Base-by-base conservation (phyloP, 2,329 filamentous ascomycete species). In the Aspergillus fumigatus region DNA sequence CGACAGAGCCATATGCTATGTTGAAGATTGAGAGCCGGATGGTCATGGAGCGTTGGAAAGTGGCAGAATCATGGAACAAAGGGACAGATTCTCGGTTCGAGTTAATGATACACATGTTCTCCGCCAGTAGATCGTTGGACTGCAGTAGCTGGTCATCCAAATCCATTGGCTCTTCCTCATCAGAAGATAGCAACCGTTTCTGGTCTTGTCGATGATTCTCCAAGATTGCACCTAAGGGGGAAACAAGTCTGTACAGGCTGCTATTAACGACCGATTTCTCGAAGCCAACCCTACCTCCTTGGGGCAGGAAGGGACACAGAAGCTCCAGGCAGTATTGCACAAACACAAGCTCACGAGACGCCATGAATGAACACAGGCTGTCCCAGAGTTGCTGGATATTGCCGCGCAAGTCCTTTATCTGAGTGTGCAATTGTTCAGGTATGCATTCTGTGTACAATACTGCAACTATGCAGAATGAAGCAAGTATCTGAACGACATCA, bases 401-500 rank as follows among this genome's bases (percentile, higher is more conserved):
- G 14, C 64, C 59, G 38, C 63, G 66, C 29, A 75, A 50, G 41
- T 58, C 62, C 53, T 70, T 63, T 32, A 62, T 60, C 64, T 53
- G 72, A 66, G 57, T 70, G 45, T 55, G 73, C 59, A 43, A 55
- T 59, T 62, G 70, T 52, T 55, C 75, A 41, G 64, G 72, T 48
- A 69, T 65, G 57, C 48, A 78, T 60, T 58, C 76, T 59, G 64
- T 58, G 67, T 69, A 69, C 51, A 80, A 57, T 21, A 67, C 65
- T 25, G 67, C 70, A 23, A 78, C 70, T 21, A 80, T 71, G 63
- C 78, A 81, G 48, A 81, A 73, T n/a, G 77, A 79, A 5, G 71
- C 70, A n/a, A 82, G 55, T 29, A 80, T 74, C 40, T 79, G 79
- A 59, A 82, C 66, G 65, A 81, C 77, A 55, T 83, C 80, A 6